Evolutionary conservation across 768 basidiomycete species (phyloP).

Genomic region (Collybia sordida): DNA sequence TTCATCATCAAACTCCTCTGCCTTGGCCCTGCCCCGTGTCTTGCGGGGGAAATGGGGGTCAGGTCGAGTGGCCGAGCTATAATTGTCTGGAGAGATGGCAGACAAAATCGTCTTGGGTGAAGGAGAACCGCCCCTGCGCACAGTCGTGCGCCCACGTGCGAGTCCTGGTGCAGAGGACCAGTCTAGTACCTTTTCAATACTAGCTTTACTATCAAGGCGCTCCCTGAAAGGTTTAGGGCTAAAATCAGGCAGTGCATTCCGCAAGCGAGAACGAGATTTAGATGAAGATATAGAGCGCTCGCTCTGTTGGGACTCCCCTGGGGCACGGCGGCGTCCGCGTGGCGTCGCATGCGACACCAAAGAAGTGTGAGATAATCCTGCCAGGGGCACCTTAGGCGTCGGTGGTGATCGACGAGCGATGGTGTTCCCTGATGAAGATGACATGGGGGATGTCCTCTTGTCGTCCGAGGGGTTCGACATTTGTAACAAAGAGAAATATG

Average conservation of each 20-base stretch:
- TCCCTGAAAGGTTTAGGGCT: slow-evolving; percentile 11
- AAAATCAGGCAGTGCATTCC: slow-evolving; percentile 4
- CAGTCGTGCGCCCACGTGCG: slow-evolving; percentile 47
- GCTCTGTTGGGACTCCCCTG: slow-evolving; percentile 29
- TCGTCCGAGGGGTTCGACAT: slow-evolving; percentile 37
- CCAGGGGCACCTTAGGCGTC: slow-evolving; percentile 52
- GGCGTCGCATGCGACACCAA: slow-evolving; percentile 40
- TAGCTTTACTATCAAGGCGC: slow-evolving; percentile 18
- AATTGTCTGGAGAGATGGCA: slow-evolving; percentile 27
- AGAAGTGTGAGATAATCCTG: slow-evolving; percentile 22
- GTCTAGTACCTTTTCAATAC: slow-evolving; percentile 45
- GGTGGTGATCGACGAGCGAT: slow-evolving; percentile 55
- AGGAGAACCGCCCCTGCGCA: slow-evolving; percentile 60
- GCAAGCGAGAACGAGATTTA: slow-evolving; percentile 32
- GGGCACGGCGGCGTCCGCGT: slow-evolving; percentile 50
- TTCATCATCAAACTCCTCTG: slow-evolving; percentile 52
- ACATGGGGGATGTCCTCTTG: slow-evolving; percentile 38
- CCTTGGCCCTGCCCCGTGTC: slow-evolving; percentile 53
- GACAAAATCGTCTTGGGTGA: slow-evolving; percentile 46
- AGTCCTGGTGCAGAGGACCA: slow-evolving; percentile 42
- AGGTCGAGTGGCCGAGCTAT: slow-evolving; percentile 22
- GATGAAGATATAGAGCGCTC: slow-evolving; percentile 45
- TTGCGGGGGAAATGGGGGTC: slow-evolving; percentile 24
- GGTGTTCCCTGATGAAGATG: slow-evolving; percentile 48
- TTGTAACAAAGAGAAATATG: slow-evolving; percentile 73